These are phyloP conservation scores for Nothomitra cinnamomea DNA, from an alignment of 2,329 filamentous ascomycete species.

Conservation along the genomic window DNA sequence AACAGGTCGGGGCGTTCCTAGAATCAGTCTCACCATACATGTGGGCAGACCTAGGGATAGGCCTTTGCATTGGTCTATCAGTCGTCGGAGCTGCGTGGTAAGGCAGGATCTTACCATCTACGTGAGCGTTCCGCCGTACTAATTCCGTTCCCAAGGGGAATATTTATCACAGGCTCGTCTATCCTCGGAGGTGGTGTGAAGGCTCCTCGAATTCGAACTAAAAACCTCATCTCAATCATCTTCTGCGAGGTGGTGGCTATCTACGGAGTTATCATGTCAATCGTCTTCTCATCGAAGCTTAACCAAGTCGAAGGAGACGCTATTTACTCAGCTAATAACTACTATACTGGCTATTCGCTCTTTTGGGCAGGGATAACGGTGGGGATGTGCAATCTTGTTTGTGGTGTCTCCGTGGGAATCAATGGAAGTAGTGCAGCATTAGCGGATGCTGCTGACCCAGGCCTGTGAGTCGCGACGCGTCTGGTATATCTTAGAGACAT, in stretches of 20 bases:
- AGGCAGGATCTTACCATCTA: slow-evolving; percentile 13
- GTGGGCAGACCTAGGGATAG: slow-evolving; percentile 83
- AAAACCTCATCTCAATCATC: slow-evolving; percentile 99
- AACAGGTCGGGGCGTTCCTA: slow-evolving; percentile 77
- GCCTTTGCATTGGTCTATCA: slow-evolving; percentile 85
- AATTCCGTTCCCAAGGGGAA: slow-evolving; percentile 51
- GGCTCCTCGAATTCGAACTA: slow-evolving; percentile 92
- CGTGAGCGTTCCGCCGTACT: not conserved
- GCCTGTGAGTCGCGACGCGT: slow-evolving; percentile 44
- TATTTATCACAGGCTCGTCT: slow-evolving; percentile 94
- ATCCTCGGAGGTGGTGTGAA: slow-evolving; percentile 95
- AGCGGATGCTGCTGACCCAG: slow-evolving; percentile 84
- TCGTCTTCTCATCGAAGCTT: slow-evolving; percentile 89
- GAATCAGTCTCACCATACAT: slow-evolving; percentile 86
- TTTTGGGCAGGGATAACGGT: slow-evolving; percentile 96
- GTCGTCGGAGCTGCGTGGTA: slow-evolving; percentile 97
- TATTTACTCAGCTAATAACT: slow-evolving; percentile 58
- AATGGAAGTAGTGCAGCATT: slow-evolving; percentile 94
- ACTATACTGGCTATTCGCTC: slow-evolving; percentile 87
- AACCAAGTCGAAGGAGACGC: slow-evolving; percentile 44
- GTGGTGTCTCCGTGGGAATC: slow-evolving; percentile 91
- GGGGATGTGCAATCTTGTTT: slow-evolving; percentile 88
- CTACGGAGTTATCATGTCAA: slow-evolving; percentile 99
- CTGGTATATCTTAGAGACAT: slow-evolving; percentile 8
- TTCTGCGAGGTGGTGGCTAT: slow-evolving; percentile 99